Evolutionary conservation across 176 grass and related monocot species (phyloP).

Genomic region (Cymbopogon citratus): DNA sequence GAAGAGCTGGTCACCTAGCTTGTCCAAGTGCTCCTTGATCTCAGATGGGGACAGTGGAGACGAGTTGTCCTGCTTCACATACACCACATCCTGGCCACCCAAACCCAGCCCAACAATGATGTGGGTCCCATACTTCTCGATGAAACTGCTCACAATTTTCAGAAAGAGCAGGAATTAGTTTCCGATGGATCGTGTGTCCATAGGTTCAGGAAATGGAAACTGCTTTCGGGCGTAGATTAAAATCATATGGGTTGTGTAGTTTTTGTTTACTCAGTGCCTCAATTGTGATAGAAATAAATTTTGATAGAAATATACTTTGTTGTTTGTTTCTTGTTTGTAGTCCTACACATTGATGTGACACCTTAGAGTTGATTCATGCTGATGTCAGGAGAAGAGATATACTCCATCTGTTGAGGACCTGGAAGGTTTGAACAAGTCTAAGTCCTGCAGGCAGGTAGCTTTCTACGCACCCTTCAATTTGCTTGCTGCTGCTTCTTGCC

Average conservation of each 20-base stretch:
- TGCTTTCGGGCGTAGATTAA: neutral
- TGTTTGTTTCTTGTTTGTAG: neutral
- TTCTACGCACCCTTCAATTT: neutral
- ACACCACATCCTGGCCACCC: slow-evolving; percentile 87
- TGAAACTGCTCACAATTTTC: slow-evolving; percentile 48
- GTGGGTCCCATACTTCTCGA: slow-evolving; percentile 81
- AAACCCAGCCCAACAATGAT: slow-evolving; percentile 68
- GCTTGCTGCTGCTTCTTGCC: neutral
- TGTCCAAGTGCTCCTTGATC: slow-evolving; percentile 79
- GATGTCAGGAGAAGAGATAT: neutral
- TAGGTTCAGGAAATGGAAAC: neutral
- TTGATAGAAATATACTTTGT: neutral
- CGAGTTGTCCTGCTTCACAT: slow-evolving; percentile 75
- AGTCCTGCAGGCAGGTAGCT: neutral
- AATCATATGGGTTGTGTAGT: neutral
- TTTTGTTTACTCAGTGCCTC: neutral
- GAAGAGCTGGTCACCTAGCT: slow-evolving; percentile 78
- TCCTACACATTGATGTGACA: neutral
- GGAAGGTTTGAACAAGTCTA: slow-evolving; percentile 28
- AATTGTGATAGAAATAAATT: neutral
- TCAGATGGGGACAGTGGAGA: slow-evolving; percentile 54
- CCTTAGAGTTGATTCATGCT: neutral
- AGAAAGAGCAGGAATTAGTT: neutral
- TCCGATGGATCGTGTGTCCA: neutral
- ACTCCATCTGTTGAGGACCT: neutral